Evolutionary conservation across 2,329 filamentous ascomycete genomes (phyloP).

Genomic region (Didymella pinodella): DNA sequence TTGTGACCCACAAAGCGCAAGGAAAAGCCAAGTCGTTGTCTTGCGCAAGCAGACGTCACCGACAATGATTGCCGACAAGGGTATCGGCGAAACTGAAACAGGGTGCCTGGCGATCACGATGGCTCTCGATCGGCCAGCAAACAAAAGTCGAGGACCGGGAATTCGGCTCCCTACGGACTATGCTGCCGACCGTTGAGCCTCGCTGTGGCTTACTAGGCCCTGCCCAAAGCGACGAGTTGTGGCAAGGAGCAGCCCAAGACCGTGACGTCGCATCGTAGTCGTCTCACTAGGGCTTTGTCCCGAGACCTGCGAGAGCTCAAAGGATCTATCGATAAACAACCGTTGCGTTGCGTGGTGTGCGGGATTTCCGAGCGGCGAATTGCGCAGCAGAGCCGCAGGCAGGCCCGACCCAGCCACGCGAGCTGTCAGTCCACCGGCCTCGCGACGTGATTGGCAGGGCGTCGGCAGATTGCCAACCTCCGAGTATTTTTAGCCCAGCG

Average conservation of each 20-base stretch:
- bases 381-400: slow-evolving; percentile 19
- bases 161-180: neutral
- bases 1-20: neutral
- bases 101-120: slow-evolving; percentile 15
- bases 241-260: neutral
- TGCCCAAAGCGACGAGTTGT: neutral
- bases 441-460: neutral
- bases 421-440: neutral
- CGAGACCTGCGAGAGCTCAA: neutral
- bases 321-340: slow-evolving; percentile 6
- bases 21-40: neutral
- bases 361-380: slow-evolving; percentile 7
- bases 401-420: neutral
- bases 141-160: neutral
- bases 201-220: neutral
- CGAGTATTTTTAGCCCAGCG: slow-evolving; percentile 1
- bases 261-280: neutral
- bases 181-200: slow-evolving; percentile 8
- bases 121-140: neutral
- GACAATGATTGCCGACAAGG: neutral
- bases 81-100: slow-evolving; percentile 3
- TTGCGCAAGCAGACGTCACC: slow-evolving; percentile 19
- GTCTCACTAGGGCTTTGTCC: neutral
- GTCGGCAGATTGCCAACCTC: slow-evolving; percentile 1
- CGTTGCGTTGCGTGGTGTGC: slow-evolving; percentile 4